Evolutionary conservation across 768 basidiomycete genomes (phyloP), one percentile per base, ranked within the genome.

Genomic region (Tulasnella sp.): DNA sequence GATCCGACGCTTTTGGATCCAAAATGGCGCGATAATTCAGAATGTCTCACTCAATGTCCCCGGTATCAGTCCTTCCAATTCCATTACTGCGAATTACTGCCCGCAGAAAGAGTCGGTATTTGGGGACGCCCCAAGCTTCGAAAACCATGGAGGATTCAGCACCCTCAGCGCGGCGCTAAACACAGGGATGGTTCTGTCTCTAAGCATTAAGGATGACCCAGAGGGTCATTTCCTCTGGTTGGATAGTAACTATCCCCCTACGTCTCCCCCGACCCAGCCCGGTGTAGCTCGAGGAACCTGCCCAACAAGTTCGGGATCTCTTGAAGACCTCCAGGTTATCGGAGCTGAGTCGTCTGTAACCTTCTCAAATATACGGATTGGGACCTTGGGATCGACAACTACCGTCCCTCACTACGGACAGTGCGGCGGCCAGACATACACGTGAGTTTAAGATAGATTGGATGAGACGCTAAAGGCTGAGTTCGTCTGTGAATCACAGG

Each of bases 81-180:
- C 88, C 75, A 86, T 90, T 86, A 89, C 87, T 81, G 86, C 87
- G 79, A 82, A 82, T 56, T 89, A 86, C 86, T 90, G 89, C 84
- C 85, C 84, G 52, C 84, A 83, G 72, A 86, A 87, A 82, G 88
- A 88, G 85, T 81, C 84, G 44, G 85, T 83, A 21, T 87, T 88
- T 83, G 87, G 86, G 34, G 87, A 89, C 84, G 85, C 84, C 44
- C 85, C 87, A 82, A 83, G 83, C 81, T 88, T 88, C 85, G 82
- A 82, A 72, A 77, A 82, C 76, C 84, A 86, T 80, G 88, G 88
- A 75, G 88, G 88, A 44, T 83, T 89, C 68, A 80, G 82, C 31
- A 75, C 78, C 74, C 84, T 86, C 82, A 84, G 84, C 80, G 78
- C 81, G 52, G 83, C 87, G 19, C 83, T 88, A 79, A 82, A 81